phyloP scores from a whole-genome alignment of 352 stramenopile species.

The Phytophthora fragariaefolia region DNA sequence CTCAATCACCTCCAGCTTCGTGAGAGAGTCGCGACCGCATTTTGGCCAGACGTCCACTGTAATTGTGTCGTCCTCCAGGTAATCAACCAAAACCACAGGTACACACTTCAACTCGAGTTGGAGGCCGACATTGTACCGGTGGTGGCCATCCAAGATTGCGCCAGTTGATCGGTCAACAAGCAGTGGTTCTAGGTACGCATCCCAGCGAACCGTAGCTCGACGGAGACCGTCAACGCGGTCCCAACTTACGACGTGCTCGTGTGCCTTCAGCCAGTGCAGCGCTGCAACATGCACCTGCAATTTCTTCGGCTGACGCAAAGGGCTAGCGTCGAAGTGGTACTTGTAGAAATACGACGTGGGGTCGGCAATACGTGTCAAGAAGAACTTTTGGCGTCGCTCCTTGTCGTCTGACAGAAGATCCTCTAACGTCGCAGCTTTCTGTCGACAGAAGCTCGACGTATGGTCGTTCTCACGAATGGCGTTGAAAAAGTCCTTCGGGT shows the following conservation, averaged over 20 bases:
- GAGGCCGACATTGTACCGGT: constrained; percentile 81
- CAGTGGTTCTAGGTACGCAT: constrained; percentile 85
- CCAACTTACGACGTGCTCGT: constrained; percentile 88
- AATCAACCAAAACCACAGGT: constrained; percentile 83
- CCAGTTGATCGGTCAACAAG: constrained; percentile 77
- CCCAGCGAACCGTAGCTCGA: constrained; percentile 76
- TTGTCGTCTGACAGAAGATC: constrained; percentile 76
- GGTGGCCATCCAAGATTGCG: constrained; percentile 85
- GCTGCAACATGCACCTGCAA: constrained; percentile 61
- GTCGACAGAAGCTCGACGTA: constrained; percentile 80
- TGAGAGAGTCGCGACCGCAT: constrained; percentile 80
- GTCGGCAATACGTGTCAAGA: constrained; percentile 82
- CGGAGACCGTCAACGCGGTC: constrained; percentile 84
- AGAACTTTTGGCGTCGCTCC: constrained; percentile 77
- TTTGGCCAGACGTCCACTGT: constrained; percentile 89
- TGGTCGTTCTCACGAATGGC: constrained; percentile 83
- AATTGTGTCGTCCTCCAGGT: constrained; percentile 83
- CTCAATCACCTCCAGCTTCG: constrained; percentile 83
- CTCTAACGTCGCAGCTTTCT: constrained; percentile 79
- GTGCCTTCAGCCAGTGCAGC: constrained; percentile 79
- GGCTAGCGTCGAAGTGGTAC: constrained; percentile 81
- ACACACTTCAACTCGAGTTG: constrained; percentile 75
- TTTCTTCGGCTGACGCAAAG: constrained; percentile 73
- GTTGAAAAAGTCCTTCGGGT: constrained; percentile 80
- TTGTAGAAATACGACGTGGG: constrained; percentile 93